phyloP scores from a whole-genome alignment of 257 asterid species.

The Solanum pennellii region DNA sequence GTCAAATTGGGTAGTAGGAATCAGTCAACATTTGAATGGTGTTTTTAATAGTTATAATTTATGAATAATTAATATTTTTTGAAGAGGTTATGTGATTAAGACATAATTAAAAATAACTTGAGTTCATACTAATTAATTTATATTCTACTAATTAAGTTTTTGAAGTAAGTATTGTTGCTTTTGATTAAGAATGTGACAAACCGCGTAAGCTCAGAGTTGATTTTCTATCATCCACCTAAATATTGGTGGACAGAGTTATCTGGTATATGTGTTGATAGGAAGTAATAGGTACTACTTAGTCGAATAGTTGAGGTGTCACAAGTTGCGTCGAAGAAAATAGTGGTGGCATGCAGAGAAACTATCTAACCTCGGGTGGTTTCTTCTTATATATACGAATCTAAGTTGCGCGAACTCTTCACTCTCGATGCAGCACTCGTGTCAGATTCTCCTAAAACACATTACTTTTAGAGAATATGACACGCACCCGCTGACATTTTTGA shows the following conservation, averaged over 20 bases:
- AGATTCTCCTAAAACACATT: no score
- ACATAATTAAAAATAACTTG: conserved; percentile 9
- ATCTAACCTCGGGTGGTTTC: background rate
- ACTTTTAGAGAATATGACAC: no score
- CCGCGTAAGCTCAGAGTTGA: background rate
- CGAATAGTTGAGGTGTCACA: background rate
- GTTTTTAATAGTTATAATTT: background rate
- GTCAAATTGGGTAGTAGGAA: conserved; percentile 14
- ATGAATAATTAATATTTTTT: background rate
- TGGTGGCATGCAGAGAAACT: background rate
- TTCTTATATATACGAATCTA: background rate
- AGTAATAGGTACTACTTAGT: background rate
- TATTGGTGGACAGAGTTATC: background rate
- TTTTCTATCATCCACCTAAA: background rate
- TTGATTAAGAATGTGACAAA: conserved; percentile 8
- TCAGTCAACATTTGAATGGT: background rate
- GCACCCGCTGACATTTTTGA: no score
- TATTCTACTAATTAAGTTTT: background rate
- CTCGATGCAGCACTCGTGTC: no score
- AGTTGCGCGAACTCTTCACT: no score
- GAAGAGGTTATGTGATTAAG: background rate
- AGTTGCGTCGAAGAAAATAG: background rate
- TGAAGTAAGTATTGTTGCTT: conserved; percentile 29
- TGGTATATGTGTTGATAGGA: background rate
- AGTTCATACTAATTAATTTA: background rate